phyloP scores from a whole-genome alignment of 495 filamentous ascomycete genomes.

The Hyphodiscus hymeniophilus region DNA sequence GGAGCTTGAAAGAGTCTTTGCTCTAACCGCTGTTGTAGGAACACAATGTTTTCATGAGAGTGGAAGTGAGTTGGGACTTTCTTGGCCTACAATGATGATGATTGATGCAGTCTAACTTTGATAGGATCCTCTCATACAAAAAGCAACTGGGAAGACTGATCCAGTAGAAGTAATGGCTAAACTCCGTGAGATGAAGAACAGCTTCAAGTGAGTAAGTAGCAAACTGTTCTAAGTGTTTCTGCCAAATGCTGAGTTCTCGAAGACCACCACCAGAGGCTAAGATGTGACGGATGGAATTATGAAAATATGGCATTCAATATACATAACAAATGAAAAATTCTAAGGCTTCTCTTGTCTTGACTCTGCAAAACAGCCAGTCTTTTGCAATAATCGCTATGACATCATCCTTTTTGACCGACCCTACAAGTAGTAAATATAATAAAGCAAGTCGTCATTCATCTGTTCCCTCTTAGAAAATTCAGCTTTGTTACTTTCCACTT shows the following conservation, averaged over 20 bases:
- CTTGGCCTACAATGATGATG: neutral
- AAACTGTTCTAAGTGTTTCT: neutral
- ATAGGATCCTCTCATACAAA: constrained; percentile 77
- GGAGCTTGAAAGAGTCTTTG: neutral
- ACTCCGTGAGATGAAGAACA: constrained; percentile 91
- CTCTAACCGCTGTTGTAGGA: constrained; percentile 39
- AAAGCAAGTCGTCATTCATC: too few relatives aligned
- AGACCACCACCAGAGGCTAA: constrained; percentile 7
- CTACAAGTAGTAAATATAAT: too few relatives aligned
- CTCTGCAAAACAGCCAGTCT: too few relatives aligned
- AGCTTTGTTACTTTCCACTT: too few relatives aligned
- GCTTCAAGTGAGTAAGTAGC: constrained; percentile 50
- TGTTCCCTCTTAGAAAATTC: too few relatives aligned
- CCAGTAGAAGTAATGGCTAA: constrained; percentile 81
- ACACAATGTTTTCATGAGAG: constrained; percentile 94
- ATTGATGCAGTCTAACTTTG: neutral
- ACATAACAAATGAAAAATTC: too few relatives aligned
- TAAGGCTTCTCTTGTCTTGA: too few relatives aligned
- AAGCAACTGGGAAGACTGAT: constrained; percentile 73
- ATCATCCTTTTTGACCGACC: neutral
- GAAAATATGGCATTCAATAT: too few relatives aligned
- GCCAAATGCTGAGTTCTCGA: neutral
- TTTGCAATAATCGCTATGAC: constrained; percentile 10
- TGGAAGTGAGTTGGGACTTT: constrained; percentile 55
- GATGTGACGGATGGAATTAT: constrained; percentile 1